These are phyloP conservation scores for Camelina hispida DNA, from an alignment of 345 rosid species.

Conservation along the genomic window DNA sequence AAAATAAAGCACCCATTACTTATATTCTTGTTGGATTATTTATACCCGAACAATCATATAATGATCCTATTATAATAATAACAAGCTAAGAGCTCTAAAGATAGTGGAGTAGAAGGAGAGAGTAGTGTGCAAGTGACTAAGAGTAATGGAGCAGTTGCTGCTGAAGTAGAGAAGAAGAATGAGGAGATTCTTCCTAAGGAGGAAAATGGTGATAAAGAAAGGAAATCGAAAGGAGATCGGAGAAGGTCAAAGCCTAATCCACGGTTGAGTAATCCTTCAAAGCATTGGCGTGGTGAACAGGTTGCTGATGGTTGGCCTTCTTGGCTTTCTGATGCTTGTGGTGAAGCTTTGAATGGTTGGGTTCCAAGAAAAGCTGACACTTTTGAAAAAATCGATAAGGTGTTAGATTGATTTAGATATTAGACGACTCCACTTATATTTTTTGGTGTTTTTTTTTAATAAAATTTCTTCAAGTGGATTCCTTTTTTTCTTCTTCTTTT, in stretches of 20 bases:
- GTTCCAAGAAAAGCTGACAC: slow-evolving; percentile 90
- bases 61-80: neutral
- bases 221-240: slow-evolving; percentile 64
- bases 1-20: too few relatives aligned
- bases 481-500: neutral
- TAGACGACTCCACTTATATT: too few relatives aligned
- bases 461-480: slow-evolving; percentile 6
- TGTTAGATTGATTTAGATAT: slow-evolving; percentile 2
- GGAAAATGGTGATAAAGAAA: slow-evolving; percentile 58
- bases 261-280: slow-evolving; percentile 63
- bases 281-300: slow-evolving; percentile 81
- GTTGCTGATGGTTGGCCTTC: slow-evolving; percentile 99
- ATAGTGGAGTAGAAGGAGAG: slow-evolving; percentile 51
- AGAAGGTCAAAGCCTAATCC: slow-evolving; percentile 71
- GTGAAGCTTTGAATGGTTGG: slow-evolving; percentile 97
- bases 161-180: slow-evolving; percentile 46
- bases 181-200: slow-evolving; percentile 53
- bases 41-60: too few relatives aligned
- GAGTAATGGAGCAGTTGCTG: slow-evolving; percentile 48
- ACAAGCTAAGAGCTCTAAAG: slow-evolving; percentile 48
- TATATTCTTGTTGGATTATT: too few relatives aligned
- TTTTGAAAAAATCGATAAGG: slow-evolving; percentile 98
- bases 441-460: neutral
- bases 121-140: slow-evolving; percentile 50
- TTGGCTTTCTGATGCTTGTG: slow-evolving; percentile 91